These are phyloP conservation scores for Lycium barbarum DNA, from an alignment of 257 asterid species.

Conservation along the genomic window DNA sequence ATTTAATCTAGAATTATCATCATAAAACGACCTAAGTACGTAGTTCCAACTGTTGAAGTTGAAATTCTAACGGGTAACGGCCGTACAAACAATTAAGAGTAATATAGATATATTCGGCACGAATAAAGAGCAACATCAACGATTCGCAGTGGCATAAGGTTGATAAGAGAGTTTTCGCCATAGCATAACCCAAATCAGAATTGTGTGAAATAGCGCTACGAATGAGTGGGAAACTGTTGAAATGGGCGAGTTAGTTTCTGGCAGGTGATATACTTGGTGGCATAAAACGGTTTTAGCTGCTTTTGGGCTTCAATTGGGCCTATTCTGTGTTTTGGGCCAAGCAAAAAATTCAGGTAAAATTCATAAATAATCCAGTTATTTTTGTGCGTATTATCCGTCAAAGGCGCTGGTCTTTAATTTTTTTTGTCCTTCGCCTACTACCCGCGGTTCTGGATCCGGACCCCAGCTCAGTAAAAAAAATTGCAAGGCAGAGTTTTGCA, in stretches of 20 bases:
- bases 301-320: conserved; percentile 19
- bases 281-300: background rate
- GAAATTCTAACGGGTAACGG: background rate
- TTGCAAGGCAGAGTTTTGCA: too few relatives aligned
- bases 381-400: too few relatives aligned
- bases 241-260: conserved; percentile 18
- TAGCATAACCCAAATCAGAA: background rate
- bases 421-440: too few relatives aligned
- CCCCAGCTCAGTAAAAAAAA: too few relatives aligned
- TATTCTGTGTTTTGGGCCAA: background rate
- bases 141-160: background rate
- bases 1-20: background rate
- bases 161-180: conserved; percentile 19
- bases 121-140: background rate
- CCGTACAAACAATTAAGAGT: background rate
- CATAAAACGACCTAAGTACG: background rate
- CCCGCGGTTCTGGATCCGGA: too few relatives aligned
- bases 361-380: too few relatives aligned
- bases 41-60: background rate
- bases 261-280: background rate
- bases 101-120: background rate
- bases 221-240: conserved; percentile 9
- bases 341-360: background rate
- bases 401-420: too few relatives aligned
- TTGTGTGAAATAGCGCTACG: background rate